Evolutionary conservation across 2,329 filamentous ascomycete genomes (phyloP), one percentile per base, ranked within the genome.

Genomic region (Penicillium sp.): DNA sequence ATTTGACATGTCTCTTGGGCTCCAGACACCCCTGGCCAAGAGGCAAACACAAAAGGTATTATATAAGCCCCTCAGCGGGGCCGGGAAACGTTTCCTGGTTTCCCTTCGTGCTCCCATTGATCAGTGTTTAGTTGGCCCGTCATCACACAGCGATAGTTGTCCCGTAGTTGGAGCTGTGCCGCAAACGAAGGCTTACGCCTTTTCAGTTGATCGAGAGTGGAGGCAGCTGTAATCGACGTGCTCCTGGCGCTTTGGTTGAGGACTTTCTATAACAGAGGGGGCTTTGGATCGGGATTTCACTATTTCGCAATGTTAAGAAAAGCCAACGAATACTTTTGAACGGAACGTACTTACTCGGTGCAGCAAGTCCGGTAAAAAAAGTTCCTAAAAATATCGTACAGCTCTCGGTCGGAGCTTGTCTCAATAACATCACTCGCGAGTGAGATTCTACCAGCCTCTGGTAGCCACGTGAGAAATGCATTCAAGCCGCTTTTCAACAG

Each of bases 141-240:
- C 13, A 50, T 50, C 15, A 50, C 48, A 33, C 48, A 50, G 48
- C 48, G 38, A 33, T 33, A 43, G 11, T n/a, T 50, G 25, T 43
- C 38, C 19, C 48, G 38, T 6, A 50, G 25, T 31, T 50, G 27
- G n/a, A 34, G 48, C 36, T 50, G 38, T 33, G 25, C 13, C 13
- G 6, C 27, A 1, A 50, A 50, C 19, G 38, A 21, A 50, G 48
- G 15, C 27, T 43, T 27, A 50, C 48, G 48, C 27, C 5, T 41
- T 50, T 34, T 3, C 6, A 19, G n/a, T 47, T 43, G 27, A 33
- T 50, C 15, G 9, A 50, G 16, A 27, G 48, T 41, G 9, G 48
- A 31, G 23, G 38, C 13, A 23, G 34, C 48, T 50, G 1, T 43
- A 7, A 7, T 41, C n/a, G 11, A 43, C 48, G 25, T 41, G 48